Base-by-base conservation (phyloP, 2,329 filamentous ascomycete species). In the Diatrype stigma region DNA sequence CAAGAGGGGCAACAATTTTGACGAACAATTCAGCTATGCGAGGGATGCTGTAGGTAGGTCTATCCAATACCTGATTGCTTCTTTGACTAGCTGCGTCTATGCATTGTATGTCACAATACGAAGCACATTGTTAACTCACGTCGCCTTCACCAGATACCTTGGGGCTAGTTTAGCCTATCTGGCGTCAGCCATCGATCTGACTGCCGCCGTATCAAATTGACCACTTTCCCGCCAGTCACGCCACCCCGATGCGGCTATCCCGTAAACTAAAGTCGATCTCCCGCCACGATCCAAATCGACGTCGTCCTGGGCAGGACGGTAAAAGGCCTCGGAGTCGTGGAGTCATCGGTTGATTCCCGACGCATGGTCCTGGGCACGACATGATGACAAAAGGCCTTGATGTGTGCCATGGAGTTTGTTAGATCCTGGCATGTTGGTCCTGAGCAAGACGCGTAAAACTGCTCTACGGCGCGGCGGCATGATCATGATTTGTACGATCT, bases 281-380 rank as follows among this genome's bases (percentile, higher is more conserved):
- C 22, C 22, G 11, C 12, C 2, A 23, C 21, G 16, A 44, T 17
- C 23, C 40, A 14, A 28, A 21, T 5, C 26, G 16, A 44, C 19
- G 45, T 66, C 49, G 68, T 70, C 72, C 71, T 73, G 65, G 68
- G 70, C 63, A 73, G 52, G 70, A 72, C 70, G 53, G 55, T 62
- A 72, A 72, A 71, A 70, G 66, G 67, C 68, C 63, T 22, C 26
- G 45, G 52, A 26, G 51, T 57, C 48, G 53, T 48, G 34, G 46
- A 42, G 44, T 52, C 16, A n/a, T 22, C n/a, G 42, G 28, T 21
- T 44, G 40, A 14, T 21, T 44, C 52, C 22, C 52, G 51, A 49
- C 52, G 47, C 23, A 52, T 30, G 40, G 60, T 65, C 63, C 59
- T 63, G 48, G 59, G 57, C 60, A 62, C 40, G 60, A 63, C 58